Evolutionary conservation across 805 yeast species (phyloP), one percentile per base, ranked within the genome.

Genomic region (Saturnispora gosingensis): DNA sequence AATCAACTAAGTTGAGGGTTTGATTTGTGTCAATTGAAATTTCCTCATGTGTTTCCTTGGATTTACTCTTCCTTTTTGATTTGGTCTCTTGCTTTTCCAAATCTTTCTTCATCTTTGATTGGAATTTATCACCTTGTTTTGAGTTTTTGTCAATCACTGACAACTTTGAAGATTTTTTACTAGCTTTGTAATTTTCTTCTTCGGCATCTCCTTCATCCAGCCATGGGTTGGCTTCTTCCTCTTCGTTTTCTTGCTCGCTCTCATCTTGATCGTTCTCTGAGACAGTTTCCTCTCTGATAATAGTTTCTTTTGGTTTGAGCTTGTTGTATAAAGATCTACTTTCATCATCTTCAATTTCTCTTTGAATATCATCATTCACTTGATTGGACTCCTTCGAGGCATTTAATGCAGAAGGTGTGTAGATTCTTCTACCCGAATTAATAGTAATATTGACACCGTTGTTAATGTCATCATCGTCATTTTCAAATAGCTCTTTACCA

Each of bases 341-440:
- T 38, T 78, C 74, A 58, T 83, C 88, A 43, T 69, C 73, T 25
- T 71, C 72, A 45, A 72, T 59, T 53, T 81, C 86, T 36, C 73
- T 68, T 34, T 67, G 43, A 6, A 73, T 67, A 36, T 64, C 59
- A 47, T 67, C 56, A 46, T 73, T 69, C 8, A 68, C 51, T 20
- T 67, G 67, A n/a, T 70, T 59, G 46, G 73, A 61, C 22, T 67
- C 69, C 30, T 59, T 57, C 39, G 71, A 68, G 38, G 70, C 63
- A n/a, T 68, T 67, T 10, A 70, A 62, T 3, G 80, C 77, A 11
- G 73, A 70, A 5, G 96, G 93, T 3, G 90, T 79, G 61, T 87
- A 89, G 13, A 80, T 72, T 66, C 96, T 75, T 70, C 96, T 81
- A 40, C 98, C 98, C 55, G 76, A 75, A 63, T 88, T 88, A 45